phyloP scores from a whole-genome alignment of 1,284 basidiomycete species.

The Rhodotorula mucilaginosa region DNA sequence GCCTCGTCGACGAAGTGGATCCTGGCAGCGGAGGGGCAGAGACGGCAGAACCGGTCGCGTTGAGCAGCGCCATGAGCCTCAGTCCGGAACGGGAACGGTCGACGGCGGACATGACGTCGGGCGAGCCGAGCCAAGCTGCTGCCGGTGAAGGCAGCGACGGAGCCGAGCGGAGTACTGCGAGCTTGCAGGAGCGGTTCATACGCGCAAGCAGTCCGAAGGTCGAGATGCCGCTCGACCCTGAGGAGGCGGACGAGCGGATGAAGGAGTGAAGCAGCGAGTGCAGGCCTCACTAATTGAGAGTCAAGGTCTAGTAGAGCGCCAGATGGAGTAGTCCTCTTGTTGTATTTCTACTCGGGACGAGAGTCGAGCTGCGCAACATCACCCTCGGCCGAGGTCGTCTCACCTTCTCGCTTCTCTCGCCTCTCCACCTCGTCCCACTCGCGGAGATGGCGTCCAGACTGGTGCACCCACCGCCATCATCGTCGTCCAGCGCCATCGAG shows the following conservation, averaged over 20 bases:
- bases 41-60: conserved; percentile 27
- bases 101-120: not conserved
- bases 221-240: conserved; percentile 11
- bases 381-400: too few species aligned
- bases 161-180: conserved; percentile 4
- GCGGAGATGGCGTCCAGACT: too few species aligned
- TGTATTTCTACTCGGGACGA: not conserved
- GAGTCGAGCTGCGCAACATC: too few species aligned
- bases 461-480: not conserved
- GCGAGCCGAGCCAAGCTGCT: not conserved
- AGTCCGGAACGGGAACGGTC: not conserved
- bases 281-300: too few species aligned
- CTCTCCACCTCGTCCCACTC: not conserved
- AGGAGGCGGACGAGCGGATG: not conserved
- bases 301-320: too few species aligned
- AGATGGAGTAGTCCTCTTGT: not conserved
- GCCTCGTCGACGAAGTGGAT: conserved; percentile 40
- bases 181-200: conserved; percentile 33
- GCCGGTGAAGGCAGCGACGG: not conserved
- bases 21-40: conserved; percentile 31
- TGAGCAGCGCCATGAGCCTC: conserved; percentile 18
- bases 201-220: conserved; percentile 36
- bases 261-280: not conserved
- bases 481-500: not conserved
- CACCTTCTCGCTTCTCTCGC: too few species aligned